Evolutionary conservation across 2,329 filamentous ascomycete species (phyloP), one percentile per base, ranked within the genome.

Genomic region (Aspergillus fijiensis): DNA sequence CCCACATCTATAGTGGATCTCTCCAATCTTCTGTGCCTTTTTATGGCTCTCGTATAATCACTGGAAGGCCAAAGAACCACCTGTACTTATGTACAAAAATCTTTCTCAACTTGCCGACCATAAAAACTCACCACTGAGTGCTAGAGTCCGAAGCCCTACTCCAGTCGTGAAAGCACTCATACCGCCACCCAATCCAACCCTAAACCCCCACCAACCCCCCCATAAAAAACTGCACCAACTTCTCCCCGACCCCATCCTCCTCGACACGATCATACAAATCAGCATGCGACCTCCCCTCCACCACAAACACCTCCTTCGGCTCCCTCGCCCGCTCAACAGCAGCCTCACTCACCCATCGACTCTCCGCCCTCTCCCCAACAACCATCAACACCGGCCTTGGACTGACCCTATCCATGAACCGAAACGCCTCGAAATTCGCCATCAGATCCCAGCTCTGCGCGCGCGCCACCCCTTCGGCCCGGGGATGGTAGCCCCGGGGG

Each of bases 241-340:
- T 67, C 2, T 57, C 57, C 5, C 63, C 60, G 48, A 55, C 58
- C 27, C 27, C 27, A 7, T 27, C 27, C 39, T 39, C 62, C 11
- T 66, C 67, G 3, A 73, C 62, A 2, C 69, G 49, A 60, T 72
- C 70, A 58, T 73, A 72, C 14, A 71, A 57, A 58, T 68, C 69
- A 11, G 67, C 61, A 57, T 73, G 70, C 5, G 58, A 68, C 60
- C 55, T 63, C 4, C 69, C 67, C 23, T 63, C 19, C 19, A 71
- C 57, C 10, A 68, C 49, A 50, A 65, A 64, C 29, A 72, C 48
- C 55, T 72, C 70, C 57, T 72, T 72, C 0, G 70, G 70, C 55
- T 69, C 68, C 33, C 61, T 58, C 1, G 70, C 70, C 23, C 14
- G 31, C n/a, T 51, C 64, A 25, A 72, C 60, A 1, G 63, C 69